Evolutionary conservation across 768 basidiomycete species (phyloP).

Genomic region (button mushroom (Agaricus bisporus)): DNA sequence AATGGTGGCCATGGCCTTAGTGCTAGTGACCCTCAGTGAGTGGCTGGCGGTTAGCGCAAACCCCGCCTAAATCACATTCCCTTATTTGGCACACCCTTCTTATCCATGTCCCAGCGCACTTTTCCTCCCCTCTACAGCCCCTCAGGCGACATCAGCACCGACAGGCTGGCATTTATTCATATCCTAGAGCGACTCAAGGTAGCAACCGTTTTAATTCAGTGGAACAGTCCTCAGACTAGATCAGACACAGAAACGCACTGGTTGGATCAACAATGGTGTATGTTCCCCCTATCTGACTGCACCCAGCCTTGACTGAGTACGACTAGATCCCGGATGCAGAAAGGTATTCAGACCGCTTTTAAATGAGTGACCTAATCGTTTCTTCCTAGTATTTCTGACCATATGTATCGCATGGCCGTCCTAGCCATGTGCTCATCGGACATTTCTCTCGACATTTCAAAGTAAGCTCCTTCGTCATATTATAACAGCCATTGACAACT

Average conservation of each 20-base stretch:
- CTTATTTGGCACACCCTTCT: not conserved
- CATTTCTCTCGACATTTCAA: constrained; percentile 60
- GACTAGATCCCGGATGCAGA: constrained; percentile 74
- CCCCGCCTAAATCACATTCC: constrained; percentile 1
- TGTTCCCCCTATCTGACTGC: constrained; percentile 12
- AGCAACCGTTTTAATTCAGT: not conserved
- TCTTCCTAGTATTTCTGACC: constrained; percentile 74
- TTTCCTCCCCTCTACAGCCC: constrained; percentile 57
- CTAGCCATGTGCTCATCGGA: constrained; percentile 86
- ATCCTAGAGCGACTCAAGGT: constrained; percentile 88
- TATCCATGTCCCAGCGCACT: constrained; percentile 25
- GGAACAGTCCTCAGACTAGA: not conserved
- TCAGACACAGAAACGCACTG: constrained; percentile 92
- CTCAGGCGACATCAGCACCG: constrained; percentile 46
- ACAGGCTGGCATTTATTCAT: constrained; percentile 88
- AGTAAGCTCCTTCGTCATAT: constrained; percentile 36
- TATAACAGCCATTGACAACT: not conserved
- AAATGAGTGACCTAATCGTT: too few species aligned
- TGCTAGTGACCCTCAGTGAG: not conserved
- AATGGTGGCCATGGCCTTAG: constrained; percentile 61
- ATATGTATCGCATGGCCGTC: constrained; percentile 98
- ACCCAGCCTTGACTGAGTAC: not conserved
- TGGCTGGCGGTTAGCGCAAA: not conserved
- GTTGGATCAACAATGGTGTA: constrained; percentile 86
- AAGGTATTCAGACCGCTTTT: constrained; percentile 40